phyloP scores from a whole-genome alignment of 805 yeast genomes.

The Wickerhamomyces subpelliculosus region DNA sequence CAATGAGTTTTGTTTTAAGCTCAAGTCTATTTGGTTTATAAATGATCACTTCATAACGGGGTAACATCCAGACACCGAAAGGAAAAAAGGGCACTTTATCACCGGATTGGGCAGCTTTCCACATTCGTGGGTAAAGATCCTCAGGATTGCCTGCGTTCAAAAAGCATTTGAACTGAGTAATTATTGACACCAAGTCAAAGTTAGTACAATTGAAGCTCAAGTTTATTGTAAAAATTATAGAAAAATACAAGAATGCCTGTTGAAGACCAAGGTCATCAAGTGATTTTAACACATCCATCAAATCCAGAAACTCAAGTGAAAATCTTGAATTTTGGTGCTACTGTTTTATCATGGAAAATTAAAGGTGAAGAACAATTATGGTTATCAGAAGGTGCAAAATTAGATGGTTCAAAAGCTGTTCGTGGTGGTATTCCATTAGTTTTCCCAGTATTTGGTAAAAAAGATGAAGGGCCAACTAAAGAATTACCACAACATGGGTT shows the following conservation, averaged over 20 bases:
- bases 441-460: conserved; percentile 87
- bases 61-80: too few species aligned
- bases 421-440: conserved; percentile 97
- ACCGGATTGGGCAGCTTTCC: too few species aligned
- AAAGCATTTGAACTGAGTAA: too few species aligned
- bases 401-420: conserved; percentile 91
- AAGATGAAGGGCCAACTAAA: conserved; percentile 50
- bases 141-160: too few species aligned
- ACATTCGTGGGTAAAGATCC: too few species aligned
- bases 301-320: conserved; percentile 49
- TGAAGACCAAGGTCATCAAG: conserved; percentile 58
- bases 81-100: too few species aligned
- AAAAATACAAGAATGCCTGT: conserved; percentile 42
- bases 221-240: too few species aligned
- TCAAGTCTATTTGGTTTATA: too few species aligned
- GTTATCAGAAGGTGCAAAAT: conserved; percentile 67
- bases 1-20: too few species aligned
- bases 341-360: conserved; percentile 74
- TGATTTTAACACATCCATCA: conserved; percentile 49
- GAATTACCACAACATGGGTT: conserved; percentile 93
- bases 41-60: too few species aligned
- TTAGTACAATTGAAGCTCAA: too few species aligned
- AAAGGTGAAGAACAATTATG: conserved; percentile 76
- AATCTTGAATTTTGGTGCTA: conserved; percentile 83
- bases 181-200: too few species aligned